These are phyloP conservation scores for Terfezia boudieri DNA, from an alignment of 495 filamentous ascomycete genomes.

Conservation along the genomic window DNA sequence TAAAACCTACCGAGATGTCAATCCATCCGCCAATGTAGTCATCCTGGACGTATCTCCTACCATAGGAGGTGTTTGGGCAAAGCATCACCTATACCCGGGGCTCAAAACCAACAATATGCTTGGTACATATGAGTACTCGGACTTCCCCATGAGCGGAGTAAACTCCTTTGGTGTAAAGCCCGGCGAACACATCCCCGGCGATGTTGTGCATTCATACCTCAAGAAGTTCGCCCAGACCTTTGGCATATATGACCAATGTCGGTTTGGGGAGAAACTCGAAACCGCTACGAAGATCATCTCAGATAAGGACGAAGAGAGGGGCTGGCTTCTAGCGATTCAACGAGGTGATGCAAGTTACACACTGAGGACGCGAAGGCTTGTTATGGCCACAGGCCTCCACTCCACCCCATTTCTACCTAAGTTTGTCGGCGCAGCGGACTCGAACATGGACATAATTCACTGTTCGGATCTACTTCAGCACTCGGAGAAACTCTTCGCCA, in stretches of 20 bases:
- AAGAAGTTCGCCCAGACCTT: constrained; percentile 38
- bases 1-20: constrained; percentile 35
- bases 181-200: constrained; percentile 46
- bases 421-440: constrained; percentile 28
- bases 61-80: constrained; percentile 51
- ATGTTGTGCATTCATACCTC: constrained; percentile 43
- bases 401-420: constrained; percentile 34
- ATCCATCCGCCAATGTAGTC: constrained; percentile 27
- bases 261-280: constrained; percentile 29
- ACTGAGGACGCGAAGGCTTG: constrained; percentile 34
- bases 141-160: constrained; percentile 40
- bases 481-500: constrained; percentile 18
- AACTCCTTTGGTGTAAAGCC: constrained; percentile 33
- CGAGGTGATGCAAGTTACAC: constrained; percentile 5
- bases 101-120: constrained; percentile 42
- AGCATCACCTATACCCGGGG: constrained; percentile 40
- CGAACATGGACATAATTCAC: constrained; percentile 39
- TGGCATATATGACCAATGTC: constrained; percentile 30
- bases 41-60: constrained; percentile 33
- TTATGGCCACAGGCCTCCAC: constrained; percentile 49
- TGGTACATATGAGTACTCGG: constrained; percentile 46
- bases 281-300: constrained; percentile 25
- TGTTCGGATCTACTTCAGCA: constrained; percentile 31
- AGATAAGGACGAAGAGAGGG: constrained; percentile 10
- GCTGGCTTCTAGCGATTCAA: constrained; percentile 23